Percentiles rank a stretch among this genome's conserved stretches.
phyloP scores from a whole-genome alignment of 352 stramenopile genomes.

The Phytophthora idaei region DNA sequence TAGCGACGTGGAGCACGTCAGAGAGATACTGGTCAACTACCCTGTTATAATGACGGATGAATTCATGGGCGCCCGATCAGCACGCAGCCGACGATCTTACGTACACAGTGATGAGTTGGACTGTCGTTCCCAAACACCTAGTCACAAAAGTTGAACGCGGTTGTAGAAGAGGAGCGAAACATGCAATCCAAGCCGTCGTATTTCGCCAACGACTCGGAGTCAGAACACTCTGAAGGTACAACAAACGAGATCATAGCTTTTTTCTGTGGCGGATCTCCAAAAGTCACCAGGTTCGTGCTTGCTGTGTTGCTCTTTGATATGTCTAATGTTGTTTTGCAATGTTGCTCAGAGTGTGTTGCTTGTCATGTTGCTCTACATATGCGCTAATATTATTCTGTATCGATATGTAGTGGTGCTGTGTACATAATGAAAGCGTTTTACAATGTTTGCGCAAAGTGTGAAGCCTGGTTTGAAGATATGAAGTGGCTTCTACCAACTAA shows the following conservation, averaged over 20 bases:
- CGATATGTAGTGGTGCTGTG: no score
- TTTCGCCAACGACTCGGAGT: not conserved
- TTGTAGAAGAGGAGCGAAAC: conserved; percentile 1
- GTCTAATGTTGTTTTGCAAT: no score
- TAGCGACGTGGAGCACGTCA: not conserved
- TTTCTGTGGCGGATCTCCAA: not conserved
- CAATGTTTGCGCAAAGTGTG: no score
- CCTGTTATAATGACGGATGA: conserved; percentile 7
- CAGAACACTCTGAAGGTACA: not conserved
- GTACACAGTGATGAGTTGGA: not conserved
- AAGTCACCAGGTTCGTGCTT: conserved; percentile 15
- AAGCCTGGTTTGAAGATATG: no score
- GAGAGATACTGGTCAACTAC: not conserved
- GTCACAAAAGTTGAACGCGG: conserved; percentile 4
- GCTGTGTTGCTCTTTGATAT: no score
- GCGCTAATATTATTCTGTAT: no score
- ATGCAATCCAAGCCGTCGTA: conserved; percentile 1
- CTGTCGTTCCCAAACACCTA: conserved; percentile 3
- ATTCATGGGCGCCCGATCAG: no score
- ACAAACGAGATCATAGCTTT: conserved; percentile 7
- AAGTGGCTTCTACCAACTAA: no score
- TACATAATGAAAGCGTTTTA: no score
- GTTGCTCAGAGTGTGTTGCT: no score
- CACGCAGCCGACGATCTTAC: not conserved
- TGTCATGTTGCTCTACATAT: no score